Evolutionary conservation across 75 land plant species (phyloP).

Genomic region (Larix kaempferi): DNA sequence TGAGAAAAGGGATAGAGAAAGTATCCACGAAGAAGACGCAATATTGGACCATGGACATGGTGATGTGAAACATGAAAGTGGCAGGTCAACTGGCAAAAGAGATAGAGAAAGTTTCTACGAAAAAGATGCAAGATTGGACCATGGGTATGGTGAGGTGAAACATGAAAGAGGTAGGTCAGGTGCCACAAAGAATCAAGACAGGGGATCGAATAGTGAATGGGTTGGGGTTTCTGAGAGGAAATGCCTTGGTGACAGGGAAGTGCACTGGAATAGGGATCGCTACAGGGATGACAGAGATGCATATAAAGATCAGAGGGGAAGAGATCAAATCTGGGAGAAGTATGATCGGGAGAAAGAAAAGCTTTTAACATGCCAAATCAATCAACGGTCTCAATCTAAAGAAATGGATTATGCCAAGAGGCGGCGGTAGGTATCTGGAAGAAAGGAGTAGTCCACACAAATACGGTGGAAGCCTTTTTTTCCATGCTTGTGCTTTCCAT

Average conservation of each 20-base stretch:
- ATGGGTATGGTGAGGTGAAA: conserved; percentile 63
- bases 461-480: no score
- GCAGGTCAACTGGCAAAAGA: no score
- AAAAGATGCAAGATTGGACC: conserved; percentile 68
- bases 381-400: conserved; percentile 64
- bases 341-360: conserved; percentile 57
- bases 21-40: no score
- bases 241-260: conserved; percentile 65
- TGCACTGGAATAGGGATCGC: conserved; percentile 43
- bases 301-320: conserved; percentile 44
- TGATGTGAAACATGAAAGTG: no score
- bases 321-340: conserved; percentile 41
- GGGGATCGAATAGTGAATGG: conserved; percentile 57
- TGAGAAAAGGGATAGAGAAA: no score
- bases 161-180: conserved; percentile 47
- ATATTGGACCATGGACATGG: no score
- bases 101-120: conserved; percentile 62
- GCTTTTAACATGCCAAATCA: conserved; percentile 38
- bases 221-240: conserved; percentile 50
- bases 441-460: no score
- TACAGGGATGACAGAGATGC: conserved; percentile 58
- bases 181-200: conserved; percentile 54
- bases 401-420: conserved; percentile 77
- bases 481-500: no score
- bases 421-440: conserved; percentile 34